Evolutionary conservation across 2,329 filamentous ascomycete genomes (phyloP), one percentile per base, ranked within the genome.

Genomic region (Clarireedia hainanense): DNA sequence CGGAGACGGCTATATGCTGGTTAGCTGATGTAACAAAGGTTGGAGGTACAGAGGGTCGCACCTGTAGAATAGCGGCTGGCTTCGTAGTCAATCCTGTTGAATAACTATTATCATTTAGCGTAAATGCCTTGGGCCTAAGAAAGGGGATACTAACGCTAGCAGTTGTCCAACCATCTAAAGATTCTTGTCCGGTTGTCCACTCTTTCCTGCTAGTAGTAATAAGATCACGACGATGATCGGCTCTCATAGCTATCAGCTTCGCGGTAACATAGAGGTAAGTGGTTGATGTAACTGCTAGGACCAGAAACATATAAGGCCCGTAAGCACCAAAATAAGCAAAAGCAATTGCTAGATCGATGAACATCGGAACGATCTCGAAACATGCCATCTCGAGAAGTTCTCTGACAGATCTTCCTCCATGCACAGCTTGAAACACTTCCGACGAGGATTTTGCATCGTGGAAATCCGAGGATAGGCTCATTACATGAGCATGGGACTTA

Each of bases 391-490:
- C 79, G 10, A 88, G 71, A 2, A 88, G 69, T 39, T 79, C 73
- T 43, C 80, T 79, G 12, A 88, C 71, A 2, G 81, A 76, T 42
- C 77, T 73, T 0, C 83, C 86, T 61, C 86, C 83, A 50, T 79
- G 75, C n/a, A 88, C 77, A 3, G 83, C 79, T 60, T 81, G 79
- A 67, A 83, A 80, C 0, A 89, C 73, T 58, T 86, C 80, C 1
- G 81, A 83, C 1, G 81, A 83, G 53, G 80, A 77, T 60, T 85
- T 85, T 50, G 78, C 77, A 17, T 81, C 80, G 65, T 89, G 85
- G 54, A 88, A 89, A 58, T 88, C 83, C 72, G 85, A 85, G 0
- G 83, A 85, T 0, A 88, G 73, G n/a, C 73, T 75, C 76, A 89
- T 83, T 36, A 89, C 76, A 57, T 89, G 84, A 56, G 78, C 75